phyloP scores from a whole-genome alignment of 192 early-diverging fungal species.

The Backusella macrospora region DNA sequence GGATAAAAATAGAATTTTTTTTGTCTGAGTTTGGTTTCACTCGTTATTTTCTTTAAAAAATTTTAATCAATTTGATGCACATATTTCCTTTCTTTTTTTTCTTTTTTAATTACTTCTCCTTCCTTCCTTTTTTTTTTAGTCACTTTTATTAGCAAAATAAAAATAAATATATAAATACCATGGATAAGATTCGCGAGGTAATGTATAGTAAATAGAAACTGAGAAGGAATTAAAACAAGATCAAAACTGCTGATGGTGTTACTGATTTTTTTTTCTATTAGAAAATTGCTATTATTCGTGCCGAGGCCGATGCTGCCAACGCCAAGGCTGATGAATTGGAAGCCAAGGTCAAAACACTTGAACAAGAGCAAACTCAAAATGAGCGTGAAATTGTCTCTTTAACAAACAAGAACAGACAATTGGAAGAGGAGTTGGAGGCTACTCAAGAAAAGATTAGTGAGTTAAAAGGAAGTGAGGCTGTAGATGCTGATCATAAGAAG shows the following conservation, averaged over 20 bases:
- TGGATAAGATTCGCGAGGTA: constrained; percentile 31
- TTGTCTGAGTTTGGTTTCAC: constrained; percentile 14
- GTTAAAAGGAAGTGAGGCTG: constrained; percentile 37
- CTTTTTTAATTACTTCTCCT: not conserved
- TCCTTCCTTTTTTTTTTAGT: not conserved
- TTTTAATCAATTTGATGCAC: not conserved
- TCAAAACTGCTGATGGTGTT: not conserved
- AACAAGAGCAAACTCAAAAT: constrained; percentile 58
- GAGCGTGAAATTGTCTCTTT: constrained; percentile 76
- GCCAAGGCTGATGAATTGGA: constrained; percentile 64
- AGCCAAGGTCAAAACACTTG: constrained; percentile 53
- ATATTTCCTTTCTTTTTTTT: not conserved
- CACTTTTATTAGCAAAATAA: not conserved
- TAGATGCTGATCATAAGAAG: constrained; percentile 34
- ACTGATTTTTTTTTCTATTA: constrained; percentile 30
- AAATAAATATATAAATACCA: not conserved
- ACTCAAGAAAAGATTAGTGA: constrained; percentile 38
- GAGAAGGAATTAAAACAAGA: not conserved
- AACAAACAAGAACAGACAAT: constrained; percentile 54
- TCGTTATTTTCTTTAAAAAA: not conserved
- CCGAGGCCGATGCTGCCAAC: constrained; percentile 63
- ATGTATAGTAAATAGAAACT: not conserved
- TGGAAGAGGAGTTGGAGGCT: constrained; percentile 39
- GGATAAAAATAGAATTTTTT: not conserved
- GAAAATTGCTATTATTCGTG: constrained; percentile 65